These are phyloP conservation scores for Mycena haematopus DNA, from an alignment of 768 basidiomycete genomes.

Conservation along the genomic window DNA sequence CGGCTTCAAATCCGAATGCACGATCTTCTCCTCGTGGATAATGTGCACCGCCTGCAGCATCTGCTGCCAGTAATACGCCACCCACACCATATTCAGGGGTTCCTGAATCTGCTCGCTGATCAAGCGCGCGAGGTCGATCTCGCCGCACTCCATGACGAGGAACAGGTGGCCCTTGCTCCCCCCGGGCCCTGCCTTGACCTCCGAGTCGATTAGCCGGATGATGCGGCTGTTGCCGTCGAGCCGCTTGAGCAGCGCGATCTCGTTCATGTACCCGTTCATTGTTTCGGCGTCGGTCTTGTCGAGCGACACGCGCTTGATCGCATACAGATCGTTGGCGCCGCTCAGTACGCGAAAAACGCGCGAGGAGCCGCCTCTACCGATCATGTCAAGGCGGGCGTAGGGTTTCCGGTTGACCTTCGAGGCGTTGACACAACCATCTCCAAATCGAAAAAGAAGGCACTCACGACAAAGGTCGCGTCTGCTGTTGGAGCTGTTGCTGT, in stretches of 20 bases:
- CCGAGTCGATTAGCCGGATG: conserved; percentile 90
- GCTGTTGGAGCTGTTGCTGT: conserved; percentile 35
- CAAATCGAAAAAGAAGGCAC: neutral
- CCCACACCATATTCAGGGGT: conserved; percentile 90
- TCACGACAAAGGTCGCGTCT: conserved; percentile 37
- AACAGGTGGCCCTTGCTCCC: conserved; percentile 78
- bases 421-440: neutral
- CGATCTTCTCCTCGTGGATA: conserved; percentile 98
- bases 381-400: conserved; percentile 86
- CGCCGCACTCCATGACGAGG: conserved; percentile 97
- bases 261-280: conserved; percentile 93
- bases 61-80: conserved; percentile 98
- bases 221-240: conserved; percentile 93
- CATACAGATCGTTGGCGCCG: conserved; percentile 76
- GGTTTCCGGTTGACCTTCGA: conserved; percentile 77
- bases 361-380: conserved; percentile 96
- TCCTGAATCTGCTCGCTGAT: conserved; percentile 86
- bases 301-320: conserved; percentile 90
- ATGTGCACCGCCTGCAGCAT: conserved; percentile 99
- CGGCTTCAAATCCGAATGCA: conserved; percentile 97
- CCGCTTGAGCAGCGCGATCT: conserved; percentile 92
- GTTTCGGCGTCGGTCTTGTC: conserved; percentile 91
- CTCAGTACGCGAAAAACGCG: conserved; percentile 92
- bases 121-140: conserved; percentile 87
- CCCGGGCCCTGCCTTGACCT: conserved; percentile 75